Base-by-base conservation (phyloP, 345 rosid genomes). In the Dovyalis caffra region DNA sequence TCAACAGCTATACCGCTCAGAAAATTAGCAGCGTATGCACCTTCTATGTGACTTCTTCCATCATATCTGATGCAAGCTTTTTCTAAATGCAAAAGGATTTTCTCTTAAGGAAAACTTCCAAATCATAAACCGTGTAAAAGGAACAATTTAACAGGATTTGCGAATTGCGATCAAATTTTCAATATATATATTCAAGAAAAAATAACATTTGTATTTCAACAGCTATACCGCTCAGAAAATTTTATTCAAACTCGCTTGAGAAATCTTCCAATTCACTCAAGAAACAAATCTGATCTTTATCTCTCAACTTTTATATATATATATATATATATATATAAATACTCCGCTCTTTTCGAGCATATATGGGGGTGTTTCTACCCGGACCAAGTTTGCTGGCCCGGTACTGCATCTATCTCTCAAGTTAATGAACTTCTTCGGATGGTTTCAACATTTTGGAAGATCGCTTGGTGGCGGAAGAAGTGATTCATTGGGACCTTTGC, bases 401-500 rank as follows among this genome's bases (percentile, higher is more conserved):
- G 14, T 23, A 56, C 11, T 0, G 28, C 61, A n/a, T 56, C 14
- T 56, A 56, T 23, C 61, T 5, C 28, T 23, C 28, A 23, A 56
- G 61, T 3, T n/a, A 23, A 10, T 56, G 1, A 31, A 21, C 1
- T 34, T 37, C 56, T 58, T 60, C 6, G 4, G 9, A 20, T 26
- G 20, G 10, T 47, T 72, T 80, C 47, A 90, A 77, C 99, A 95
- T 76, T 91, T 93, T 8, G 98, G 99, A 81, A 93, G 88, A 81
- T 95, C 98, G 8, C 78, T 87, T 6, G 99, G 99, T 68, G 99
- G 98, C 47, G 97, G 99, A 64, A 93, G 78, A 74, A 93, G 83
- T 34, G 98, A 93, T 78, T 93, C 74, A 28, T 88, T 90, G 6
- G 91, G 94, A 45, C 95, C 96, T 85, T 89, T 95, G 33, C 98